Base-by-base conservation (phyloP, 805 yeast species). In the Komagataella kurtzmanii region DNA sequence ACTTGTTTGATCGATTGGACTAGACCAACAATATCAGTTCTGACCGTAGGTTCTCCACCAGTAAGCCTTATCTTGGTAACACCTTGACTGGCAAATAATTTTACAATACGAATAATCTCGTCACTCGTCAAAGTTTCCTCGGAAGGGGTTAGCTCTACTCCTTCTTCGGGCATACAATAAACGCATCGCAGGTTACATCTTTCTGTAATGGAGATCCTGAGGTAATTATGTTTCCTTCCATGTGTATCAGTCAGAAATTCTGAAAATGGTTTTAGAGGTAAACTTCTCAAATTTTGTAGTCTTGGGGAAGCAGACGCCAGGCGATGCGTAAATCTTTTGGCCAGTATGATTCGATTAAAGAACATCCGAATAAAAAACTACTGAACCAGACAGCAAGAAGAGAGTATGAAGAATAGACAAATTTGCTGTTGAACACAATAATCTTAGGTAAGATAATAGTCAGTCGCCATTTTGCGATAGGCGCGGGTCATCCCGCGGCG, bases 111-210 rank as follows among this genome's bases (percentile, higher is more conserved):
- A 7, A 72, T 56, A 46, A 77, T 75, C 56, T 77, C 81, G 43
- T 65, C 67, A 0, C 73, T 66, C 6, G 74, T 64, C 46, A 77
- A 57, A 17, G 75, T 60, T 8, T 70, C 56, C 3, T 66, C 68
- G 2, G 63, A 58, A 6, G 78, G 77, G 19, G 75, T 69, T 23
- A 77, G 58, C n/a, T 69, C 73, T 2, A 77, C 69, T 4, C 81
- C 81, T 50, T 76, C 77, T 52, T 74, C 79, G 0, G 81, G 81
- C 81, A 77, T 77, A 55, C 81, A 77, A 56, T 77, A 77, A 17
- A 68, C 61, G 53, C 77, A 72, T 23, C 71, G 54, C 18, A 76
- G 57, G 55, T 76, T 76, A 54, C 81, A 76, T 19, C 77, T 55
- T 54, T 77, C 81, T 0, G 81, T 74, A 36, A 77, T 66, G 24